Percentiles rank a stretch among this genome's conserved stretches.
These are phyloP conservation scores for Clathrospora elynae DNA, from an alignment of 2,329 filamentous ascomycete species.

Conservation along the genomic window DNA sequence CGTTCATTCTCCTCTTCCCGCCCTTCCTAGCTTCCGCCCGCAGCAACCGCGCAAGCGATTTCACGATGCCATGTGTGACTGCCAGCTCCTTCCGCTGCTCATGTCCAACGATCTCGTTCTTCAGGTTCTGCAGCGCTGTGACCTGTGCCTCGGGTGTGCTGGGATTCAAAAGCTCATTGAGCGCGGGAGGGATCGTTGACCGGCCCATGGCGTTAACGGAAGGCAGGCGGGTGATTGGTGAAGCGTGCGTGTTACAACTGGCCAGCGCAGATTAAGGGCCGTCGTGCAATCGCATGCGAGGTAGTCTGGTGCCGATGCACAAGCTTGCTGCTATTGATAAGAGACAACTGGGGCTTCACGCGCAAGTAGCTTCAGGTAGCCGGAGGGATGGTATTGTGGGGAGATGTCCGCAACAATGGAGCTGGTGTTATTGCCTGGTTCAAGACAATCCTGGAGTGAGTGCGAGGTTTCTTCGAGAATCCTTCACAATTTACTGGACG, in stretches of 20 bases:
- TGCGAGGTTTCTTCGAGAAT: neutral
- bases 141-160: constrained; percentile 49
- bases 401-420: constrained; percentile 18
- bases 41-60: constrained; percentile 63
- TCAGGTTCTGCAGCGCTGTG: constrained; percentile 71
- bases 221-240: constrained; percentile 10
- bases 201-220: constrained; percentile 39
- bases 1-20: constrained; percentile 57
- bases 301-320: constrained; percentile 8
- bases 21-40: constrained; percentile 50
- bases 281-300: constrained; percentile 12
- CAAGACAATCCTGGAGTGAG: neutral
- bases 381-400: constrained; percentile 16
- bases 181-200: constrained; percentile 42
- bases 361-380: too few species aligned
- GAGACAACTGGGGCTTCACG: constrained; percentile 7
- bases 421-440: constrained; percentile 7
- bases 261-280: constrained; percentile 10
- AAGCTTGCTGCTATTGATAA: constrained; percentile 7
- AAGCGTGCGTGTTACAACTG: constrained; percentile 15
- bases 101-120: constrained; percentile 90
- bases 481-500: neutral
- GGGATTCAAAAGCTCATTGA: constrained; percentile 48
- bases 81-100: constrained; percentile 82
- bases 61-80: constrained; percentile 71